Evolutionary conservation across 352 stramenopile species (phyloP).

Genomic region (Thalassiosira livingstoniorum): DNA sequence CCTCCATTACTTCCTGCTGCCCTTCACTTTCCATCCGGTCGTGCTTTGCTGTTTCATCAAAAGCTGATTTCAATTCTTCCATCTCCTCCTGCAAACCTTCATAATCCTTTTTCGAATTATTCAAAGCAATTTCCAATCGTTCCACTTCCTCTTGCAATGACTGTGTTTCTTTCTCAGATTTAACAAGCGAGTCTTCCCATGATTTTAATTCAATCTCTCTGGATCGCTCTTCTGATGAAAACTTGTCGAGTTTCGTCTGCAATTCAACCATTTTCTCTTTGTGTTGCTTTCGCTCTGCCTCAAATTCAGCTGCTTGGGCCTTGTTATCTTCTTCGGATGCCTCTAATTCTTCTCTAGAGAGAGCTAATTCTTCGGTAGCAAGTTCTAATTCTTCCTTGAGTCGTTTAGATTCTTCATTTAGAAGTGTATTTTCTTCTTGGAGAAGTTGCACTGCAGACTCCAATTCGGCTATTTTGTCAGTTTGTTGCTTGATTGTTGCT

Average conservation of each 20-base stretch:
- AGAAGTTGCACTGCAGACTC: constrained; percentile 49
- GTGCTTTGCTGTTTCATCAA: constrained; percentile 52
- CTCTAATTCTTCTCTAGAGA: constrained; percentile 72
- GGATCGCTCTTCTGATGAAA: constrained; percentile 47
- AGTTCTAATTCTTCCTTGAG: constrained; percentile 67
- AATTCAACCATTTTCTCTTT: constrained; percentile 53
- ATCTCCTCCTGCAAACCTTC: constrained; percentile 57
- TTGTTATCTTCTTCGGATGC: constrained; percentile 57
- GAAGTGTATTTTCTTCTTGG: constrained; percentile 64
- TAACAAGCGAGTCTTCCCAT: constrained; percentile 46
- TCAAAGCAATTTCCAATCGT: constrained; percentile 46
- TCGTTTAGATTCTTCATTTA: constrained; percentile 60
- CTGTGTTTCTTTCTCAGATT: constrained; percentile 56
- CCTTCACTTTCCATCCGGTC: constrained; percentile 29
- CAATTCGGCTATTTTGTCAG: constrained; percentile 32
- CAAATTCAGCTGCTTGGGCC: constrained; percentile 27
- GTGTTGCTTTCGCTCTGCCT: constrained; percentile 48
- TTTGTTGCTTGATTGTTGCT: constrained; percentile 1
- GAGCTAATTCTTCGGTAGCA: constrained; percentile 68
- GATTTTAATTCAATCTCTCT: constrained; percentile 59
- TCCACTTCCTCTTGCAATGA: constrained; percentile 52
- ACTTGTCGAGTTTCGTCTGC: constrained; percentile 52
- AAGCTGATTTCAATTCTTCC: constrained; percentile 57
- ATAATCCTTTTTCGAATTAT: constrained; percentile 60
- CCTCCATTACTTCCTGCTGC: constrained; percentile 46